phyloP scores from a whole-genome alignment of 768 basidiomycete species.

The Sutorius australiensis region DNA sequence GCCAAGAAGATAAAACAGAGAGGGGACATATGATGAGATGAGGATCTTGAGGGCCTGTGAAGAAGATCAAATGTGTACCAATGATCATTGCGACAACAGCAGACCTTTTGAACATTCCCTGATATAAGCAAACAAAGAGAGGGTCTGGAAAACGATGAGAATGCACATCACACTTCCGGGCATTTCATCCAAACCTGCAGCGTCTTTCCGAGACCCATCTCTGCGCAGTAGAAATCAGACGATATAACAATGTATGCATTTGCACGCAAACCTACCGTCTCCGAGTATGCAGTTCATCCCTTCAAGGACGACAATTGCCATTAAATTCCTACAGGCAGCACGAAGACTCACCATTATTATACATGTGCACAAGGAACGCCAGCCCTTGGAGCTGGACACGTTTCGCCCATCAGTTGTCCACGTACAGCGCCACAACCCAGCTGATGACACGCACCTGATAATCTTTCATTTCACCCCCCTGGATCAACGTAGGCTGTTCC shows the following conservation, averaged over 20 bases:
- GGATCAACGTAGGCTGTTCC: slow-evolving; percentile 48
- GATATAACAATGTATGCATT: neutral
- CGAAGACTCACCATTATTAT: slow-evolving; percentile 51
- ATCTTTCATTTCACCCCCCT: slow-evolving; percentile 62
- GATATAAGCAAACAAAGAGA: slow-evolving; percentile 66
- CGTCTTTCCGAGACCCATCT: slow-evolving; percentile 65
- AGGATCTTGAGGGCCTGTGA: slow-evolving; percentile 44
- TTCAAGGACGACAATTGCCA: slow-evolving; percentile 16
- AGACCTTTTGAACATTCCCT: slow-evolving; percentile 48
- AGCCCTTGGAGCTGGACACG: slow-evolving; percentile 51
- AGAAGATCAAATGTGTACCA: neutral
- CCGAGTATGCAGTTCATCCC: slow-evolving; percentile 71
- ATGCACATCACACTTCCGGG: neutral
- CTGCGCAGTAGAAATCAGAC: slow-evolving; percentile 24
- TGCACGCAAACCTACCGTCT: slow-evolving; percentile 45
- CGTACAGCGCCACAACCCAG: neutral
- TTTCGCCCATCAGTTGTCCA: neutral
- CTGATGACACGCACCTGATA: slow-evolving; percentile 49
- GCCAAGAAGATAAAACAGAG: slow-evolving; percentile 61
- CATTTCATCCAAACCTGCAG: slow-evolving; percentile 40
- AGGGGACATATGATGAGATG: slow-evolving; percentile 74
- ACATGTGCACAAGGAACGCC: slow-evolving; percentile 62
- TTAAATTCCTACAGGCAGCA: neutral
- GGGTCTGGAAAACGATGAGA: slow-evolving; percentile 35
- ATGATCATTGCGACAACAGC: neutral